Conservation (phyloP, 768 basidiomycete species). For the Auricularia sp. region DNA sequence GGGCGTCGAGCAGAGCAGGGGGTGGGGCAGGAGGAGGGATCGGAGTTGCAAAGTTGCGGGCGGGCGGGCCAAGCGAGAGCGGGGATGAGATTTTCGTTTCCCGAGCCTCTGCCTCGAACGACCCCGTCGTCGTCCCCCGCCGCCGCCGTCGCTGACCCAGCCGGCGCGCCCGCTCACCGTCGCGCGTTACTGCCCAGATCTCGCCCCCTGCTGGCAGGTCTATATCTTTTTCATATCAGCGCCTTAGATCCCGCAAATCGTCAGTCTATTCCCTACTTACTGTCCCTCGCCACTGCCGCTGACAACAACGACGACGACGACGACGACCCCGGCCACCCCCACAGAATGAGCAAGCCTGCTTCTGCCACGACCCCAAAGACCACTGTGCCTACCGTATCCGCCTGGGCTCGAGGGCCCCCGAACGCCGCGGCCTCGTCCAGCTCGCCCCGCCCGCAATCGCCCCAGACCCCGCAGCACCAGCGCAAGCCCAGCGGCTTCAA, state of each 20-base stretch:
- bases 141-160: background rate
- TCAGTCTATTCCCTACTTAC: background rate
- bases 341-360: slow-evolving; percentile 91
- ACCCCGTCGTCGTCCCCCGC: background rate
- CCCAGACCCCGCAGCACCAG: slow-evolving; percentile 60
- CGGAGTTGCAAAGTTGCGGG: background rate
- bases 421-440: slow-evolving; percentile 37
- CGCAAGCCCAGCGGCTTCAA: slow-evolving; percentile 68
- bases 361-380: slow-evolving; percentile 53
- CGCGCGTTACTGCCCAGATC: background rate
- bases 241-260: background rate
- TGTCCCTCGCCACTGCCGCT: too few species aligned
- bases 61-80: background rate
- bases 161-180: background rate
- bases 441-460: slow-evolving; percentile 70
- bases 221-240: background rate
- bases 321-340: background rate
- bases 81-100: background rate
- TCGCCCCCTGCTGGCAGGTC: slow-evolving; percentile 3
- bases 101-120: background rate
- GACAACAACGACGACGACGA: too few species aligned
- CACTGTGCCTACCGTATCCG: slow-evolving; percentile 67
- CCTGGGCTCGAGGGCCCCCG: slow-evolving; percentile 84
- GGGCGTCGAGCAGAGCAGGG: too few species aligned
- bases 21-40: too few species aligned